Percentiles rank a stretch among this genome's conserved stretches.
phyloP scores from a whole-genome alignment of 2,329 filamentous ascomycete species.

The Monilinia fructigena region DNA sequence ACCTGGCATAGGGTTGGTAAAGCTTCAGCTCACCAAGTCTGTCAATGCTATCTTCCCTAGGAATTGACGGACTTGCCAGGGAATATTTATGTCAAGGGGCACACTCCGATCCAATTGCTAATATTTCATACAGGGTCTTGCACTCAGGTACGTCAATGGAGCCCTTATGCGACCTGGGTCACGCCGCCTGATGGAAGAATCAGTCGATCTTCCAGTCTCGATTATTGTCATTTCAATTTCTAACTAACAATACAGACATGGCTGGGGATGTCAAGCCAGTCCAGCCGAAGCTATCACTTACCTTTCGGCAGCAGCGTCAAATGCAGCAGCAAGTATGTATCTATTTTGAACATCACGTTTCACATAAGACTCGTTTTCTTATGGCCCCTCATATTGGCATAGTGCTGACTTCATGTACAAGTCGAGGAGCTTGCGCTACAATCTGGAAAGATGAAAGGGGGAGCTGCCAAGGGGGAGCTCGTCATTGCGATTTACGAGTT shows the following conservation, averaged over 20 bases:
- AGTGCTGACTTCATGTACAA: conserved; percentile 22
- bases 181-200: conserved; percentile 20
- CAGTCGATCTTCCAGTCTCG: conserved; percentile 3
- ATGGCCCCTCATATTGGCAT: conserved; percentile 16
- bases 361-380: neutral
- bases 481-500: conserved; percentile 96
- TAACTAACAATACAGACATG: conserved; percentile 60
- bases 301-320: conserved; percentile 83
- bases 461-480: conserved; percentile 91
- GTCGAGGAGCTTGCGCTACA: conserved; percentile 81
- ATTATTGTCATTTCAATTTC: conserved; percentile 11
- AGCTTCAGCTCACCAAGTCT: conserved; percentile 10
- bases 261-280: conserved; percentile 82
- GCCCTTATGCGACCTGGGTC: conserved; percentile 25
- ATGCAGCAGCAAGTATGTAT: conserved; percentile 64
- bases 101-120: conserved; percentile 19
- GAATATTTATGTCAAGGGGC: conserved; percentile 5
- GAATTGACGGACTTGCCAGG: conserved; percentile 12
- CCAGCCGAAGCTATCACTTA: conserved; percentile 74
- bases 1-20: neutral
- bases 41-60: neutral
- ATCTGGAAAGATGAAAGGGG: conserved; percentile 88
- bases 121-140: conserved; percentile 58
- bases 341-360: conserved; percentile 7
- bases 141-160: conserved; percentile 64